phyloP scores from a whole-genome alignment of 495 filamentous ascomycete species.

The Neurospora tetrasperma region DNA sequence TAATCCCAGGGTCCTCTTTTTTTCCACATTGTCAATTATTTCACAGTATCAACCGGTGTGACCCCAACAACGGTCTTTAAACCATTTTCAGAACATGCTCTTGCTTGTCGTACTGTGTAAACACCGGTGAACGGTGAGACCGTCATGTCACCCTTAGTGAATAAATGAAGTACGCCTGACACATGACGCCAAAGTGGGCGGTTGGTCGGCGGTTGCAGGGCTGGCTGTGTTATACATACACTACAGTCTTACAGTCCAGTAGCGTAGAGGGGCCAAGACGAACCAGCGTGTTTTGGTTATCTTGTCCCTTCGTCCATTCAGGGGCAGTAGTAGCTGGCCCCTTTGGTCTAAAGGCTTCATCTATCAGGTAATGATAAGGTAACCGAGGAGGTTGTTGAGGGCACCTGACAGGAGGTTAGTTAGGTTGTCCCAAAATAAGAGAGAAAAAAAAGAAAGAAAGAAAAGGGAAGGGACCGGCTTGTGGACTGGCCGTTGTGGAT shows the following conservation, averaged over 20 bases:
- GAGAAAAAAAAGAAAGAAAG: too few species aligned
- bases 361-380: neutral
- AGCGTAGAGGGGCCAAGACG: too few species aligned
- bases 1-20: neutral
- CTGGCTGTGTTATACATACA: neutral
- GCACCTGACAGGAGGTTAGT: neutral
- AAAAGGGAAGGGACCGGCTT: neutral
- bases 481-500: neutral
- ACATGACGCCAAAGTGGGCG: neutral
- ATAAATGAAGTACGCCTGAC: neutral
- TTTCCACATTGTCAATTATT: neutral
- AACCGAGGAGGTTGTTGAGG: neutral
- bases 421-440: too few species aligned
- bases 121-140: neutral
- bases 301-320: neutral
- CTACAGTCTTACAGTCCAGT: neutral
- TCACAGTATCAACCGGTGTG: neutral
- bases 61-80: neutral
- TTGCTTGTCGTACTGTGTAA: neutral
- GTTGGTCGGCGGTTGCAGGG: neutral
- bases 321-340: neutral
- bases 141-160: neutral
- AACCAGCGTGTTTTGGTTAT: neutral
- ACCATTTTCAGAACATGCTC: neutral
- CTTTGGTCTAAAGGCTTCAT: neutral